Base-by-base conservation (phyloP, 73 alveolate genomes). In the Paramecium tetraurelia region DNA sequence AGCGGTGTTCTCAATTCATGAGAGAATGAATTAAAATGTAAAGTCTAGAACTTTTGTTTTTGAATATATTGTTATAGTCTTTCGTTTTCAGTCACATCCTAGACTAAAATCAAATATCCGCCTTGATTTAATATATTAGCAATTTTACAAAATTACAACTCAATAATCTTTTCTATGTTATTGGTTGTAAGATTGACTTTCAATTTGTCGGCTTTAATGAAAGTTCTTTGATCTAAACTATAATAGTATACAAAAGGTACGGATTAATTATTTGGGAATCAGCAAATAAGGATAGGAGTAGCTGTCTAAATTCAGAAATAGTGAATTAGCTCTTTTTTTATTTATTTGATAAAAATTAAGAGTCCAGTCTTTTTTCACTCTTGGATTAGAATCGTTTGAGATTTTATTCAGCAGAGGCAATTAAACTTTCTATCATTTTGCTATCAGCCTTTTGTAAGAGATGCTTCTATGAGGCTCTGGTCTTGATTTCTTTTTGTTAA, bases 1-100 rank as follows among this genome's bases (percentile, higher is more conserved):
- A 89, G 36, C 20, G 94, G 94, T 11, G 94, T 89, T 89, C 94
- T 89, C 31, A 89, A 72, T 46, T 89, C 94, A 70, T 89, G 94
- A 44, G 92, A 71, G 22, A 89, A 83, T 8, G 94, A 89, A 50
- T 77, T 83, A 68, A 89, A 89, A 80, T 80, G 90, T 21, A 80
- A 46, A 3, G 90, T 80, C 7, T 80, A 7, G 22, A 80, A 80
- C 31, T 80, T 21, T 16, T 80, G 43, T 80, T 80, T 44, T 80
- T 80, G 48, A 10, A 80, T 80, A 43, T 24, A 80, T 22, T 40
- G 1, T 48, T 80, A 46, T 35, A 80, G 21, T 5, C 57, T 41
- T 48, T 80, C 90, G 7, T 41, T 46, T 44, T 80, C 90, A 1
- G 90, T 80, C 4, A 44, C 16, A 80, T 80, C 75, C 22, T 22